phyloP scores from a whole-genome alignment of 192 early-diverging fungal species.

The Umbelopsis vinacea region DNA sequence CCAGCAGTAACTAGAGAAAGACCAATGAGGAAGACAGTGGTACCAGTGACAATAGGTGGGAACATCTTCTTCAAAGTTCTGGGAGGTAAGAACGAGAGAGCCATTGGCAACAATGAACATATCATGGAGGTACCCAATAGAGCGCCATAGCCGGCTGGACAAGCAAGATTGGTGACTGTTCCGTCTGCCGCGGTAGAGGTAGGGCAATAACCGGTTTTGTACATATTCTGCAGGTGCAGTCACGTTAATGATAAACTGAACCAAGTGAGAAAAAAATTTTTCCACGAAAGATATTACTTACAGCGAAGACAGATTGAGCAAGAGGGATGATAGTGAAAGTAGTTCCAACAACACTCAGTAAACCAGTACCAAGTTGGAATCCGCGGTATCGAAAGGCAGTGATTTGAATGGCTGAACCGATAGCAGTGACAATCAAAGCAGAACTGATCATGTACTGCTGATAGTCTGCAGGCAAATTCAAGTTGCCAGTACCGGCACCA shows the following conservation, averaged over 20 bases:
- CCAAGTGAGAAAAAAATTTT: not conserved
- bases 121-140: conserved; percentile 59
- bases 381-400: conserved; percentile 49
- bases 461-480: conserved; percentile 45
- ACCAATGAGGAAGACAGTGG: conserved; percentile 53
- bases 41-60: conserved; percentile 61
- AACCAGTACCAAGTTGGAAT: conserved; percentile 51
- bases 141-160: conserved; percentile 56
- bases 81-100: conserved; percentile 53
- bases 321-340: conserved; percentile 56
- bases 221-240: conserved; percentile 21
- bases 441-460: conserved; percentile 54
- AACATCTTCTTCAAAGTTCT: conserved; percentile 51
- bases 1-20: conserved; percentile 47
- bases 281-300: conserved; percentile 40
- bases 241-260: not conserved
- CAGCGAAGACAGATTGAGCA: conserved; percentile 48
- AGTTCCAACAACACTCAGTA: conserved; percentile 58
- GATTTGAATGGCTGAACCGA: conserved; percentile 58
- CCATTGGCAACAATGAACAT: conserved; percentile 48
- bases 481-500: conserved; percentile 40
- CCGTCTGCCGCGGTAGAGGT: conserved; percentile 42
- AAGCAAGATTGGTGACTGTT: conserved; percentile 40
- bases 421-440: conserved; percentile 55
- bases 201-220: conserved; percentile 34